A percentile compares a stretch with the other conserved stretches of the same genome.
Evolutionary conservation across 192 early-diverging fungal genomes (phyloP).

Genomic region (Coemansia sp.): DNA sequence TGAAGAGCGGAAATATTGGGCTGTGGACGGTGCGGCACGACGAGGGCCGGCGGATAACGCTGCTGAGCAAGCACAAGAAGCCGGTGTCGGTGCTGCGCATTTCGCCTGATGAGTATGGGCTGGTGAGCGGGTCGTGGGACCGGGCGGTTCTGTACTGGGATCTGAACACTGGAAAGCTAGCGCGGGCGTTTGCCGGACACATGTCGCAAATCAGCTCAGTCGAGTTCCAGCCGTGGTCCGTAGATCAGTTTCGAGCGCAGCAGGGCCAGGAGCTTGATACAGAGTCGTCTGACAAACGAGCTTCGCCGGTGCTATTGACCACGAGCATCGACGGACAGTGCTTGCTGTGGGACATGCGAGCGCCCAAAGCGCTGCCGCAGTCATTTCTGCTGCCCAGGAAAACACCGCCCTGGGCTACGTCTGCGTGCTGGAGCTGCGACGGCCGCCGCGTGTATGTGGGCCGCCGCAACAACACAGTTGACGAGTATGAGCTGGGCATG

Average conservation of each 20-base stretch:
- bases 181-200: constrained; percentile 71
- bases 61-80: constrained; percentile 75
- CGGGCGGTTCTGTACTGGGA: constrained; percentile 78
- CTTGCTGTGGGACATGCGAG: constrained; percentile 73
- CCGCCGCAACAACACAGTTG: constrained; percentile 85
- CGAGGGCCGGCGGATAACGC: constrained; percentile 86
- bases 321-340: constrained; percentile 75
- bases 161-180: constrained; percentile 71
- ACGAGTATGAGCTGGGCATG: constrained; percentile 79
- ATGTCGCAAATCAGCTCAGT: constrained; percentile 80
- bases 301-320: constrained; percentile 59
- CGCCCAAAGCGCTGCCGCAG: constrained; percentile 54
- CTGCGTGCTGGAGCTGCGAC: constrained; percentile 81
- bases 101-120: constrained; percentile 73
- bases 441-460: constrained; percentile 81
- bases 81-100: constrained; percentile 84
- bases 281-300: neutral
- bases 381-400: constrained; percentile 57
- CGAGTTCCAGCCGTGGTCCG: constrained; percentile 57
- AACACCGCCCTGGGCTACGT: constrained; percentile 74
- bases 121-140: constrained; percentile 97
- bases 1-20: constrained; percentile 78
- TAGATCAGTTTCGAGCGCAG: constrained; percentile 4
- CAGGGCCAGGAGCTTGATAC: neutral
- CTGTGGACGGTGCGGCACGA: constrained; percentile 89